These are phyloP conservation scores for Neocatenulostroma microsporum DNA, from an alignment of 2,329 filamentous ascomycete species.

Conservation along the genomic window DNA sequence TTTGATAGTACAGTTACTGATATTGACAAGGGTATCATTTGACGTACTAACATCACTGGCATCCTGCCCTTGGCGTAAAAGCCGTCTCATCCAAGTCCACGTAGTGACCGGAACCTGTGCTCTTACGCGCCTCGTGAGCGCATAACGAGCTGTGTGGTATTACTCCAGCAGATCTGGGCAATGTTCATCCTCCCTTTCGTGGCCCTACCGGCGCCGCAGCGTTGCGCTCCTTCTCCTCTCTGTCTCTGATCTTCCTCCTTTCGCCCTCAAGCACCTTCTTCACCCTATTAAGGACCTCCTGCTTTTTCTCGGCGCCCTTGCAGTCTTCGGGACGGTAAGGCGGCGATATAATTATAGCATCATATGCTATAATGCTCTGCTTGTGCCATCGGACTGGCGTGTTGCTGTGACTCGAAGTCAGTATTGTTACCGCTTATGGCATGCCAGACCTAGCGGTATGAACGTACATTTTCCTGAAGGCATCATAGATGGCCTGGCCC, in stretches of 20 bases:
- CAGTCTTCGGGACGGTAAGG: conserved; percentile 54
- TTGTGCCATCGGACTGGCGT: conserved; percentile 52
- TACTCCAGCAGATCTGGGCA: no score
- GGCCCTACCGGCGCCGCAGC: conserved; percentile 13
- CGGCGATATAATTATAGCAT: conserved; percentile 51
- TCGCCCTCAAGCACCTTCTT: conserved; percentile 42
- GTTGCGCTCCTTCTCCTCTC: conserved; percentile 18
- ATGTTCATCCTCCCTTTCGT: conserved; percentile 21
- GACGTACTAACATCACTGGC: no score
- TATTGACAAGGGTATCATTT: no score
- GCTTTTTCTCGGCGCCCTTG: conserved; percentile 36
- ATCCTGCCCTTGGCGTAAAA: no score
- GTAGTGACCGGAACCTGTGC: no score
- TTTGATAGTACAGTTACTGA: no score
- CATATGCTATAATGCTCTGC: conserved; percentile 52
- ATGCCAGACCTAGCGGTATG: not conserved
- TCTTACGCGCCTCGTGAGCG: no score
- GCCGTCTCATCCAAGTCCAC: no score
- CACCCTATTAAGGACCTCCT: conserved; percentile 35
- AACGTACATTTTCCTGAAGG: conserved; percentile 49
- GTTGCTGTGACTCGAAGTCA: conserved; percentile 17
- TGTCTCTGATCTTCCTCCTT: conserved; percentile 35
- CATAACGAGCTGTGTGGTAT: no score
- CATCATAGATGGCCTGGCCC: conserved; percentile 57
- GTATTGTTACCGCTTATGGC: no score